Base-by-base conservation (phyloP, 345 rosid genomes). In the Limnanthes douglasii region DNA sequence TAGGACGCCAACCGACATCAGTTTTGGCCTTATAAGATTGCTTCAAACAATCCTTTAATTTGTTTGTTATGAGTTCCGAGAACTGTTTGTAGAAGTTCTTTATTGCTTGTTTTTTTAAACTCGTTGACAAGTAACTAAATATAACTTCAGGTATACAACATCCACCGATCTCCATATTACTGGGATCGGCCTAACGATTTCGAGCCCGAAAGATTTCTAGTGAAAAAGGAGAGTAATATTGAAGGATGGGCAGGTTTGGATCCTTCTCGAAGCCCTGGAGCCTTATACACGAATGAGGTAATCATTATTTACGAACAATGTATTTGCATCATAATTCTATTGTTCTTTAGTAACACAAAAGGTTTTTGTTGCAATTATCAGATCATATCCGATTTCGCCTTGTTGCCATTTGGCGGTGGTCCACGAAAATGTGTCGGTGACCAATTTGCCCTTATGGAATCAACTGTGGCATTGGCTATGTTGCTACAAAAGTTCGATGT, bases 191-290 rank as follows among this genome's bases (percentile, higher is more conserved):
- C 97, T 2, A 21, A 72, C 3, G 71, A 75, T 2, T 88, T 88
- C 51, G 74, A 75, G 43, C 97, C 97, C 0, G 95, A 82, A 58
- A 71, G 95, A 68, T 82, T 82, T 39, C 48, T 64, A 47, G 56
- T 59, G 61, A 52, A 31, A 24, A 71, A 49, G 34, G 57, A 67
- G 44, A 68, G 60, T 24, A 60, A 63, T 25, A 64, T 82, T 5
- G 83, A 82, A 53, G 97, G 93, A 21, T 86, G 95, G 97, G 61
- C 70, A 0, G 97, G 95, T 45, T 86, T 78, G 6, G 88, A 86
- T 60, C 95, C 97, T 16, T 66, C 75, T 53, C 67, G 97, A 33
- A 86, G 93, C 66, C 88, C 74, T 5, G 95, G 97, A 37, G 93
- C 90, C 17, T 59, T 86, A 8, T 82, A 86, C 42, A 94, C 93